Percentiles rank a stretch among this genome's conserved stretches.
Evolutionary conservation across 495 filamentous ascomycete species (phyloP).

Genomic region (Aspergillus panamensis): DNA sequence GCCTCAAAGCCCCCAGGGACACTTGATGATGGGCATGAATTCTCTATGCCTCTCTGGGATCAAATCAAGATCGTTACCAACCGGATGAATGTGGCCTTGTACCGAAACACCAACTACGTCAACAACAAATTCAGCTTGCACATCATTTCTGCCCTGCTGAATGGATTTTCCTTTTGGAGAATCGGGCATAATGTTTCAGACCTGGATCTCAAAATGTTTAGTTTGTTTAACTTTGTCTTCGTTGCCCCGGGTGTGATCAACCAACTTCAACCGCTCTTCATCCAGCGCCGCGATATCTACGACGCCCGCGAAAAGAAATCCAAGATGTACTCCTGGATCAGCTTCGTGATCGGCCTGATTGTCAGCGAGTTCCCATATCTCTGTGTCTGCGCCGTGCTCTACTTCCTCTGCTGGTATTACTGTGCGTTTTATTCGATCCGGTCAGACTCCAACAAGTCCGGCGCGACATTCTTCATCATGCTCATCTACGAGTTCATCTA

Average conservation of each 20-base stretch:
- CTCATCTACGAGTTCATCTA: slow-evolving; percentile 53
- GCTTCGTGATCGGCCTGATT: slow-evolving; percentile 49
- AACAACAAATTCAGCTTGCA: slow-evolving; percentile 55
- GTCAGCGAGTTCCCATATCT: slow-evolving; percentile 53
- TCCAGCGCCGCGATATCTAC: slow-evolving; percentile 51
- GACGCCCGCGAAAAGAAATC: slow-evolving; percentile 50
- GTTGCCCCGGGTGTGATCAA: slow-evolving; percentile 48
- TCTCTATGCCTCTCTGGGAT: slow-evolving; percentile 52
- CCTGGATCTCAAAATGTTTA: slow-evolving; percentile 37
- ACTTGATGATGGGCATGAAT: slow-evolving; percentile 47
- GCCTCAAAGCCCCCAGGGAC: slow-evolving; percentile 31
- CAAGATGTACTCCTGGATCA: slow-evolving; percentile 55
- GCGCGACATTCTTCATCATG: slow-evolving; percentile 54
- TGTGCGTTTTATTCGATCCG: slow-evolving; percentile 35
- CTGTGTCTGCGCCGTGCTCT: slow-evolving; percentile 45
- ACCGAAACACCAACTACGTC: slow-evolving; percentile 60
- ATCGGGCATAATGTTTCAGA: slow-evolving; percentile 29
- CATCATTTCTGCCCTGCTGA: slow-evolving; percentile 37
- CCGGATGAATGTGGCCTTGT: slow-evolving; percentile 57
- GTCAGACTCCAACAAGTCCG: slow-evolving; percentile 43
- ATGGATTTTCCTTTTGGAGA: slow-evolving; percentile 44
- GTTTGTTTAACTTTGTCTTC: slow-evolving; percentile 52
- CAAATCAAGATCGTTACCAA: slow-evolving; percentile 57
- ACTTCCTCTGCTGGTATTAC: slow-evolving; percentile 54
- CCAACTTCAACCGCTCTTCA: slow-evolving; percentile 53